phyloP scores from a whole-genome alignment of 23 red algal species.

The Rhodosorus marinus region DNA sequence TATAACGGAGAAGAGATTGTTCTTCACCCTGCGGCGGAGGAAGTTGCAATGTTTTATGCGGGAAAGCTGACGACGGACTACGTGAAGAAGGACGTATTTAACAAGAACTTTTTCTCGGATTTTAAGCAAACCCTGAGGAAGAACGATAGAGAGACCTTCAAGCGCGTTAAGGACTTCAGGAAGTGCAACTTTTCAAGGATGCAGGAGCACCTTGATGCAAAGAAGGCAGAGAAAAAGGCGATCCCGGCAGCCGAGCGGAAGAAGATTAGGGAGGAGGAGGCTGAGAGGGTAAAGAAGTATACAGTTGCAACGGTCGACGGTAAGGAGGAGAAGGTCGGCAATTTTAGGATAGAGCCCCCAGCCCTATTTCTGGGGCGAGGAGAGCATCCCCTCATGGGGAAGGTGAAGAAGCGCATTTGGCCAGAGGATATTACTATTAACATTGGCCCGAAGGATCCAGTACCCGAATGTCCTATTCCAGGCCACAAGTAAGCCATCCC shows the following conservation, averaged over 20 bases:
- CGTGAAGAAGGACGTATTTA: slow-evolving; percentile 57
- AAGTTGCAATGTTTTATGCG: slow-evolving; percentile 94
- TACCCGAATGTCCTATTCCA: slow-evolving; percentile 68
- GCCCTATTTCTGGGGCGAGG: slow-evolving; percentile 92
- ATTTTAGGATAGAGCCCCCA: slow-evolving; percentile 85
- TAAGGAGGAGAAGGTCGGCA: slow-evolving; percentile 87
- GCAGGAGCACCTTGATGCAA: slow-evolving; percentile 39
- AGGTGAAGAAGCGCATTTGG: slow-evolving; percentile 82
- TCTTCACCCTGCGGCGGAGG: slow-evolving; percentile 53
- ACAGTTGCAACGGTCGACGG: slow-evolving; percentile 85
- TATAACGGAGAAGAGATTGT: slow-evolving; percentile 52
- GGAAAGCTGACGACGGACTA: slow-evolving; percentile 74
- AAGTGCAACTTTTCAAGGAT: slow-evolving; percentile 73
- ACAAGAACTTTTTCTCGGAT: slow-evolving; percentile 84
- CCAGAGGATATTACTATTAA: slow-evolving; percentile 97
- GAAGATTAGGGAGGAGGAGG: slow-evolving; percentile 48
- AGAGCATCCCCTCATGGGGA: slow-evolving; percentile 87
- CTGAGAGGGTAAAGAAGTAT: slow-evolving; percentile 31
- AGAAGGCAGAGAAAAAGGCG: slow-evolving; percentile 44
- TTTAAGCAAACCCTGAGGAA: slow-evolving; percentile 19
- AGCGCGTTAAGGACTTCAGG: slow-evolving; percentile 20
- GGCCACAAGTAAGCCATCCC: too few species aligned
- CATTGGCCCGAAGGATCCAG: slow-evolving; percentile 48
- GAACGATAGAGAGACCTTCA: not conserved
- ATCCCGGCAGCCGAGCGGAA: slow-evolving; percentile 16